phyloP scores from a whole-genome alignment of 768 basidiomycete genomes.

The Gautieria morchelliformis region DNA sequence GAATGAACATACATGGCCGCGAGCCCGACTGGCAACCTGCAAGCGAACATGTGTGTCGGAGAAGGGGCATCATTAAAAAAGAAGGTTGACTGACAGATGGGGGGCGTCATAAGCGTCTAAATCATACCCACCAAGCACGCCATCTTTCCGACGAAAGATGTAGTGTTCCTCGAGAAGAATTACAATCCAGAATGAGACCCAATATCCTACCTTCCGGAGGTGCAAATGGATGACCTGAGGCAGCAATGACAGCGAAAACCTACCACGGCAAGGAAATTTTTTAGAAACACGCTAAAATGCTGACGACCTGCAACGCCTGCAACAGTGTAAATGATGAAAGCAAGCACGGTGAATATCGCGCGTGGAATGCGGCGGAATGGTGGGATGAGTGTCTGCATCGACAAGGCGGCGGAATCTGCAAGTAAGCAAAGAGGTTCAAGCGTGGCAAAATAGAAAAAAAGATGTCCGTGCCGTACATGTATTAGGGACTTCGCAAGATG shows the following conservation, averaged over 20 bases:
- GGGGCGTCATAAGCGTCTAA: conserved; percentile 38
- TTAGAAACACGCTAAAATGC: conserved; percentile 25
- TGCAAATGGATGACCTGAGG: conserved; percentile 22
- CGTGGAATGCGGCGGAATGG: conserved; percentile 35
- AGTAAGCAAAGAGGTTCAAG: conserved; percentile 13
- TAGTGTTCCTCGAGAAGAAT: conserved; percentile 38
- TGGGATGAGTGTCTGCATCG: conserved; percentile 35
- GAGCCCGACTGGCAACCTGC: conserved; percentile 36
- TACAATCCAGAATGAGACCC: conserved; percentile 38
- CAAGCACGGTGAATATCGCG: conserved; percentile 35
- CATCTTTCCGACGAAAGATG: conserved; percentile 31
- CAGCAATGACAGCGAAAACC: neutral
- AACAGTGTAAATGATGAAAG: conserved; percentile 30
- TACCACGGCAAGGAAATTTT: conserved; percentile 4
- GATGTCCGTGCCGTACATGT: neutral
- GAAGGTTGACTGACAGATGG: conserved; percentile 19
- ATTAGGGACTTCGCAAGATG: neutral
- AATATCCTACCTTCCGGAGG: conserved; percentile 32
- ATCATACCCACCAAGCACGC: conserved; percentile 40
- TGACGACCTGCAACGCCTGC: conserved; percentile 34
- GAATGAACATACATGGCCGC: conserved; percentile 29
- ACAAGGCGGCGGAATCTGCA: conserved; percentile 35
- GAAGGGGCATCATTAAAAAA: neutral
- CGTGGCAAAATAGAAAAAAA: neutral
- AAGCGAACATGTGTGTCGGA: neutral